Base-by-base conservation (phyloP, 768 basidiomycete genomes). In the Amanita pseudoporphyria region DNA sequence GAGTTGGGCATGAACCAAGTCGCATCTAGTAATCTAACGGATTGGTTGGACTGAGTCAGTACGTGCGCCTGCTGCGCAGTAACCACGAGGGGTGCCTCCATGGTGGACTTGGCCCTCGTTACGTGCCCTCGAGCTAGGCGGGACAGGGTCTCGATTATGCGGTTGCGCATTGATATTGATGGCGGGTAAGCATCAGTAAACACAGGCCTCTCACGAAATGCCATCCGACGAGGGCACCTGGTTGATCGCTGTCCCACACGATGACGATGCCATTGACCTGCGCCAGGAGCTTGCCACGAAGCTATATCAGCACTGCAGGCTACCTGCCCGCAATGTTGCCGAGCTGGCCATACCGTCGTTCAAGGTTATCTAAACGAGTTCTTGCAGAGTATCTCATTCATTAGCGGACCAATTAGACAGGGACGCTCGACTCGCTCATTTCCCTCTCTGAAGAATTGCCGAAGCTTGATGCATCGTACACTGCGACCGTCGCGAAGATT, bases 181-280 rank as follows among this genome's bases (percentile, higher is more conserved):
- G 4, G 26, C 7, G 3, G 26, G 26, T 28, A 28, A 28, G n/a
- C 26, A 28, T 7, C 7, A 22, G 26, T 14, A 51, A 45, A 51
- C 37, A 44, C 49, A 31, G 7, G n/a, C 14, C 42, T 37, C 21
- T 36, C 16, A 12, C 24, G 42, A 35, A 55, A 96, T 96, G 93
- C 93, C 93, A 51, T 94, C 91, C 62, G 93, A 96, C 73, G 84
- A 94, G 65, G 87, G 87, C 55, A 94, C 91, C 57, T 97, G 94
- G 94, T 70, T 97, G 56, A 74, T 96, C 53, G 74, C 92, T 37
- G 80, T 89, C 2, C 94, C 94, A 10, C 77, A 82, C 55, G 83
- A 91, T 64, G 89, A 88, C 16, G 90, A 96, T 58, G 74, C 89
- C 0, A 87, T 88, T 52, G 81, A 82, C 5, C 67, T 88, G 26